Evolutionary conservation across 805 yeast genomes (phyloP).

Genomic region (Saturnispora diversa): DNA sequence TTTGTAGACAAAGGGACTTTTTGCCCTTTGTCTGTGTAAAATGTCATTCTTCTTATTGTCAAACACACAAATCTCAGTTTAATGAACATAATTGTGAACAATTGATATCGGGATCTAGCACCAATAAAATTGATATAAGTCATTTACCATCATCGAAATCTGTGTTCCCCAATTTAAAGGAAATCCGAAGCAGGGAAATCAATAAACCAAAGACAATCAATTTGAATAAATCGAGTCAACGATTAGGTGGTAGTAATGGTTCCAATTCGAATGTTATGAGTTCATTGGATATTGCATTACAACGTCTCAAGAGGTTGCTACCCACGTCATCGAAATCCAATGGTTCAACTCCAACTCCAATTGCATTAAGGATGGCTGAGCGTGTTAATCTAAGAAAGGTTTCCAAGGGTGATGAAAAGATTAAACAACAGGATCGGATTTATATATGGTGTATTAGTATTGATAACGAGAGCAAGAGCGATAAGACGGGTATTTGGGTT

Average conservation of each 20-base stretch:
- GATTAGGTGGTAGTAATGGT: conserved; percentile 8
- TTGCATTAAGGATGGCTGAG: conserved; percentile 24
- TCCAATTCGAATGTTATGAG: conserved; percentile 9
- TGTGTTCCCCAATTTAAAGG: conserved; percentile 45
- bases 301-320: conserved; percentile 14
- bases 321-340: conserved; percentile 9
- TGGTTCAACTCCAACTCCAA: conserved; percentile 11
- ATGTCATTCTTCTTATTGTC: conserved; percentile 37
- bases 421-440: conserved; percentile 37
- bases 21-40: conserved; percentile 47
- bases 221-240: conserved; percentile 2
- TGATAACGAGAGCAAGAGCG: conserved; percentile 17
- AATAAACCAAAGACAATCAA: conserved; percentile 11
- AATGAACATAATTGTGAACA: conserved; percentile 25
- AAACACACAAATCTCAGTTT: conserved; percentile 38
- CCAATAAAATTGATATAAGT: conserved; percentile 10
- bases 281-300: conserved; percentile 15
- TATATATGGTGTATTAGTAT: conserved; percentile 42
- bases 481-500: conserved; percentile 33
- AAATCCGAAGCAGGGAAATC: conserved; percentile 28
- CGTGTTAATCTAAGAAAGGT: conserved; percentile 34
- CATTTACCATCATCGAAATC: conserved; percentile 36
- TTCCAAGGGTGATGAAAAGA: conserved; percentile 47
- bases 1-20: conserved; percentile 48
- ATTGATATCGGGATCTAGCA: too few species aligned